Base-by-base conservation (phyloP, 2,329 filamentous ascomycete genomes). In the Fusarium multiceps region DNA sequence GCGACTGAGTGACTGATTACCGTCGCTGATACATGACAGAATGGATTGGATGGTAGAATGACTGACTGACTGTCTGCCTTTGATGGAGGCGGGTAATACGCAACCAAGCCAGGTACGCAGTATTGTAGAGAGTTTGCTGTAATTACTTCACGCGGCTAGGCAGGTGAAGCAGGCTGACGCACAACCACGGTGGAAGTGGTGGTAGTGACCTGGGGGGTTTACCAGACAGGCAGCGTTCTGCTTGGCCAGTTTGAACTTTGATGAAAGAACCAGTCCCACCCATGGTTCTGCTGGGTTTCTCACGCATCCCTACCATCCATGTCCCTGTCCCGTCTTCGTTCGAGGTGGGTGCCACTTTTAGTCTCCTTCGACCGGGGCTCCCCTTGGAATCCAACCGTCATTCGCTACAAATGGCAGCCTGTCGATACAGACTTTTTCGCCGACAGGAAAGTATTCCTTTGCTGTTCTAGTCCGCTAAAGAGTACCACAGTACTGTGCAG, bases 101-200 rank as follows among this genome's bases (percentile, higher is more conserved):
- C 59, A 16, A 34, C 7, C 32, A 58, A 61, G 46, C 46, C 37
- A 63, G 53, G 63, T 63, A 67, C 50, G 51, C 37, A 37, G 18
- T 49, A 21, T 13, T 23, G 40, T 21, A 50, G 25, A 53, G 50
- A 37, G 34, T 37, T 28, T 21, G 21, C 27, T 23, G 41, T 47
- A 21, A 21, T 21, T 21, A 43, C 23, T 48, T 46, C 45, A 63
- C 65, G 41, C 47, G 57, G 55, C 49, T 53, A 56, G 40, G 51
- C 40, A 56, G 51, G 45, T 46, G 40, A 54, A 66, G 59, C 40
- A 67, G 51, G 45, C 47, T 58, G 67, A 70, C 50, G 58, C 63
- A 71, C 67, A 51, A 70, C 58, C 67, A 27, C 49, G 59, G 59
- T 71, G 63, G 59, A 68, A 60, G 67, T 70, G 68, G 67, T 69